Evolutionary conservation across 352 stramenopile genomes (phyloP).

Genomic region (Blastocystis sp.): DNA sequence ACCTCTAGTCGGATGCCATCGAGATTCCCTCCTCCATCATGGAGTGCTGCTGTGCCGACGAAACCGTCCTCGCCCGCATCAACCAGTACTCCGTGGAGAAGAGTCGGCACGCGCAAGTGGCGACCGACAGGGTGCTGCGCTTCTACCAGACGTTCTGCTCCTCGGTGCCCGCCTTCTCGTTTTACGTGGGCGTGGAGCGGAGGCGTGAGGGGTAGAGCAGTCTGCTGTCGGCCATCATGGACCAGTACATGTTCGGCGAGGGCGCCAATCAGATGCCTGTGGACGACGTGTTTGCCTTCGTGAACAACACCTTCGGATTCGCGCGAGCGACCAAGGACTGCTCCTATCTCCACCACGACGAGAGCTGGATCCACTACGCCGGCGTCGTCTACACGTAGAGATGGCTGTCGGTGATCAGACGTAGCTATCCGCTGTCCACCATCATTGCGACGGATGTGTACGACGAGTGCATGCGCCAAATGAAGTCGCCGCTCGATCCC

Average conservation of each 20-base stretch:
- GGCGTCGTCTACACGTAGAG: not conserved
- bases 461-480: not conserved
- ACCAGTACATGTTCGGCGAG: constrained; percentile 41
- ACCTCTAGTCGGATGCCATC: constrained; percentile 18
- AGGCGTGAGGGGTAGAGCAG: not conserved
- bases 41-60: not conserved
- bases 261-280: not conserved
- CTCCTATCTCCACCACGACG: constrained; percentile 10
- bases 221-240: not conserved
- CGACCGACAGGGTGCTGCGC: not conserved
- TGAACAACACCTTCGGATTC: not conserved
- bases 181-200: not conserved
- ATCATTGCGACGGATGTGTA: constrained; percentile 15
- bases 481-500: not conserved
- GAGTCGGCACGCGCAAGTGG: not conserved
- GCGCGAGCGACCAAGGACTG: not conserved
- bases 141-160: not conserved
- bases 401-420: not conserved
- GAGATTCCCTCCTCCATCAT: constrained; percentile 54
- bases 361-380: not conserved
- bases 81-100: not conserved
- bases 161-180: not conserved
- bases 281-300: not conserved
- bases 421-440: not conserved
- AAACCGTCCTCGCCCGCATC: not conserved